Evolutionary conservation across 257 asterid genomes (phyloP), one percentile per base, ranked within the genome.

Genomic region (Lycium barbarum): DNA sequence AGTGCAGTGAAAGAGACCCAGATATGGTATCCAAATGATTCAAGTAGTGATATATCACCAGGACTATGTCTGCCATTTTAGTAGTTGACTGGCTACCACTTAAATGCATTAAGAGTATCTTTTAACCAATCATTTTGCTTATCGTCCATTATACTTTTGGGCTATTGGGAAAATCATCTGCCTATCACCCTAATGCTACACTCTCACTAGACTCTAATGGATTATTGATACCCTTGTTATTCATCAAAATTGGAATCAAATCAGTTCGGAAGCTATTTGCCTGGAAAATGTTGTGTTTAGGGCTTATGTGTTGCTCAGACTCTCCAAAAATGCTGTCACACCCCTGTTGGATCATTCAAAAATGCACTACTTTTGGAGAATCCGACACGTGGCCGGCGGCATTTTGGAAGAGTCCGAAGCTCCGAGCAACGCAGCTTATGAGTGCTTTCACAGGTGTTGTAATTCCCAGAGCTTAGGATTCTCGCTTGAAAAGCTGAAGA

Each of bases 1-100:
- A 26, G 33, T 71, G 81, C 81, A 47, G n/a, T 47, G 59, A 74
- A 45, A n/a, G 33, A 72, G 80, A 22, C 57, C 79, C n/a, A 43
- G 18, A 18, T 71, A 17, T 43, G 15, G 79, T 72, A 43, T 73
- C 43, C 38, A 47, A 47, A 73, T 74, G 43, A 1, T 49, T 49
- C 59, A 47, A 47, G 61, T 22, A 74, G 12, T 12, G 74, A 22
- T 49, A 45, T 73, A 73, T 13, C 81, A 11, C 61, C 61, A 47
- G 6, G 59, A 47, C 55, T 47, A 45, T 73, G 38, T 43, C 80
- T 73, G 11, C 59, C 18, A 47, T 73, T 72, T 73, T 9, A 73
- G 79, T 4, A 18, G 36, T 71, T 43, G 57, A 72, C 35, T 72
- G 9, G 20, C 49, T 67, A 35, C 74, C 49, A 67, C 6, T 71